Base-by-base conservation (phyloP, 2,329 filamentous ascomycete species). In the Aspergillus puulaauensis region DNA sequence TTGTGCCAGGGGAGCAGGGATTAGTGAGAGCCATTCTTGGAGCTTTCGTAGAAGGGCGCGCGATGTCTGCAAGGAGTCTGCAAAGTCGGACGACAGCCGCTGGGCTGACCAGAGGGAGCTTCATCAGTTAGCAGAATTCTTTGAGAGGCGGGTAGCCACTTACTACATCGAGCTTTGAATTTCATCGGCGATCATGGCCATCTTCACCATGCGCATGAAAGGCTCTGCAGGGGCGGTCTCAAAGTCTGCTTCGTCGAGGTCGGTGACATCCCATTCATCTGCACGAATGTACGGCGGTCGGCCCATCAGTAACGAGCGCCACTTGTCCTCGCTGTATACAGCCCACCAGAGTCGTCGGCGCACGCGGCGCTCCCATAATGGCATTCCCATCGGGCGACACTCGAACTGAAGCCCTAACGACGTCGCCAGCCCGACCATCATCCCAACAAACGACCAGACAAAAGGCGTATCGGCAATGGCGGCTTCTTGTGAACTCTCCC, bases 271-370 rank as follows among this genome's bases (percentile, higher is more conserved):
- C 73, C 73, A 76, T 43, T 77, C 72, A 3, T 69, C 68, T 0
- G 57, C 56, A 4, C 67, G 67, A 24, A 77, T 72, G 48, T 71
- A 73, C 1, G 74, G 68, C 2, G 75, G 74, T 2, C 72, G 66
- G 0, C 75, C 75, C 56, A 69, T 61, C 6, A 75, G 64, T n/a
- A 77, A 54, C 9, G 68, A 68, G 4, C 68, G 64, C 69, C 73
- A 77, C 58, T 74, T 77, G 39, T 77, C 75, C 54, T 77, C 71
- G 15, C 69, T 61, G 48, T 75, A 77, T 5, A 76, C 61, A 6
- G 72, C 72, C 75, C 75, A 77, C 73, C 75, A 77, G 7, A 77
- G 61, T 6, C 75, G 65, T 19, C 72, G 62, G 2, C 75, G 69
- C 7, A 76, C 64, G 9, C 73, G 66, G 52, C 75, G 75, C 52